A percentile compares a stretch with the other conserved stretches of the same genome.
Evolutionary conservation across 306 rosid genomes (phyloP).

Genomic region (Sophora flavescens): DNA sequence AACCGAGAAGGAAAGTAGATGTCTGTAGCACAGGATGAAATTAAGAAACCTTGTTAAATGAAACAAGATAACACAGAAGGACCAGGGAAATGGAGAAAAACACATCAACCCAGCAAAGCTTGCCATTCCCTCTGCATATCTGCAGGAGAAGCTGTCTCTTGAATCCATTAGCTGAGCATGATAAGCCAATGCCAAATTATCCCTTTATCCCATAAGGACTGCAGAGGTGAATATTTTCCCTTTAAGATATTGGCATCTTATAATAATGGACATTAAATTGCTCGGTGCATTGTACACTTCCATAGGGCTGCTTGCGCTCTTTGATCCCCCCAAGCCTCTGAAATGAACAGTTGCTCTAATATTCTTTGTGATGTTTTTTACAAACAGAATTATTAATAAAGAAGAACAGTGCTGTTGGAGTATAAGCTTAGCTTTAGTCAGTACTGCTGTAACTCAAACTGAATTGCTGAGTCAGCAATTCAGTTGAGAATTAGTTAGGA

Average conservation of each 20-base stretch:
- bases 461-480: no score
- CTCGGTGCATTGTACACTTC: background rate
- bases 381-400: no score
- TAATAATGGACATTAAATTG: background rate
- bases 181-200: background rate
- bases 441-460: no score
- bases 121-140: slow-evolving; percentile 27
- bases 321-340: no score
- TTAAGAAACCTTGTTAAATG: no score
- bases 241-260: background rate
- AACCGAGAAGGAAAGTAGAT: slow-evolving; percentile 31
- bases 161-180: slow-evolving; percentile 16
- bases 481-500: no score
- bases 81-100: slow-evolving; percentile 3
- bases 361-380: no score
- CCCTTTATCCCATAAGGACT: slow-evolving; percentile 5
- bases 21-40: slow-evolving; percentile 1
- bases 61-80: background rate
- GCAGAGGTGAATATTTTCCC: background rate
- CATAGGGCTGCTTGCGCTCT: background rate
- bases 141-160: background rate
- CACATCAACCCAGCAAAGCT: slow-evolving; percentile 27
- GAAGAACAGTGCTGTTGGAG: no score
- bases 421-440: no score
- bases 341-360: no score